These are phyloP conservation scores for Lentithecium fluviatile DNA, from an alignment of 495 filamentous ascomycete species.

Conservation along the genomic window DNA sequence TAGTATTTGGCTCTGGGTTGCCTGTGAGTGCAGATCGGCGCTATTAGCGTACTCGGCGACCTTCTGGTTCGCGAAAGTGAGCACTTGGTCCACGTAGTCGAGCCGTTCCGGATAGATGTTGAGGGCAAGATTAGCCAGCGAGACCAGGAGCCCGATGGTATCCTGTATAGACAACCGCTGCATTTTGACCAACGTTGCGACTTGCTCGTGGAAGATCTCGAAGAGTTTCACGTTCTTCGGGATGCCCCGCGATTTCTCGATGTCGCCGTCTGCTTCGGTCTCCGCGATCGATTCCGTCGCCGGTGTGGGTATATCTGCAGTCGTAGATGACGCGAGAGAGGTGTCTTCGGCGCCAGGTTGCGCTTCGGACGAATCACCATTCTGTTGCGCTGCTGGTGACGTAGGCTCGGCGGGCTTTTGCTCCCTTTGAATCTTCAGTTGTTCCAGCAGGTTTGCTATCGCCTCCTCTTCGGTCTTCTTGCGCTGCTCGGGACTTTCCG, in stretches of 20 bases:
- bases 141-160: slow-evolving; percentile 87
- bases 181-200: slow-evolving; percentile 84
- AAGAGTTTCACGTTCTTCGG: slow-evolving; percentile 87
- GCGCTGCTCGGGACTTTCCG: slow-evolving; percentile 65
- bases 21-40: slow-evolving; percentile 84
- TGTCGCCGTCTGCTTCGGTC: slow-evolving; percentile 39
- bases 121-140: slow-evolving; percentile 86
- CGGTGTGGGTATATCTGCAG: slow-evolving; percentile 25
- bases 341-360: slow-evolving; percentile 28
- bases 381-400: slow-evolving; percentile 43
- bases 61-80: slow-evolving; percentile 85
- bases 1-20: slow-evolving; percentile 83
- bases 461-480: slow-evolving; percentile 82
- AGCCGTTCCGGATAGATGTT: slow-evolving; percentile 91
- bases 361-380: slow-evolving; percentile 48
- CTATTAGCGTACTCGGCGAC: slow-evolving; percentile 88
- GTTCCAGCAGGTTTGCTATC: slow-evolving; percentile 69
- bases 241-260: slow-evolving; percentile 64
- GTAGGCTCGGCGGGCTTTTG: slow-evolving; percentile 41
- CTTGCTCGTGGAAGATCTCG: slow-evolving; percentile 97
- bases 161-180: slow-evolving; percentile 92
- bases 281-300: slow-evolving; percentile 39
- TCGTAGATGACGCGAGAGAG: slow-evolving; percentile 20
- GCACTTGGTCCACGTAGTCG: slow-evolving; percentile 93
- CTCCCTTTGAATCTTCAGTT: slow-evolving; percentile 68